Evolutionary conservation across 2,329 filamentous ascomycete genomes (phyloP).

Genomic region (Exophiala lecanii-corni): DNA sequence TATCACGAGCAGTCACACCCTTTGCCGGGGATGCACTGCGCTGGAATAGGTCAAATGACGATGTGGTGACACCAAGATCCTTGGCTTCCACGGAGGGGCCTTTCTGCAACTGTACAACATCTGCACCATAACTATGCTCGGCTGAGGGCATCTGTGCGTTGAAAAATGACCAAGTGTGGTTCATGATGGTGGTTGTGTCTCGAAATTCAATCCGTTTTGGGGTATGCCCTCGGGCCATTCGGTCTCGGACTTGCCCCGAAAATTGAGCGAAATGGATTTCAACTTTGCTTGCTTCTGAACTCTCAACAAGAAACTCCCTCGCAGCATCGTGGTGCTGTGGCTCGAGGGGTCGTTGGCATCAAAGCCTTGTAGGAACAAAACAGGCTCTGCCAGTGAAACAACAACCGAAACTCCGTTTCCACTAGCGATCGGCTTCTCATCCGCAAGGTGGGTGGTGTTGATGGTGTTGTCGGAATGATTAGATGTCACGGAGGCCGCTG

Average conservation of each 20-base stretch:
- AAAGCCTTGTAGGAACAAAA: conserved; percentile 47
- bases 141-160: conserved; percentile 61
- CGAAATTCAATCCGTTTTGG: conserved; percentile 73
- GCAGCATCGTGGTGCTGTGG: conserved; percentile 72
- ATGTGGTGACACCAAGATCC: conserved; percentile 33
- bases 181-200: conserved; percentile 80
- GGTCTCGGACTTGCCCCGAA: conserved; percentile 78
- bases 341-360: conserved; percentile 49
- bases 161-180: conserved; percentile 88
- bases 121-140: conserved; percentile 58
- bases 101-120: conserved; percentile 56
- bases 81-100: conserved; percentile 30
- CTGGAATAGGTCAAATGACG: conserved; percentile 40
- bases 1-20: conserved; percentile 44
- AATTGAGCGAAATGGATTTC: conserved; percentile 81
- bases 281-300: conserved; percentile 89
- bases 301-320: conserved; percentile 75
- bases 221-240: conserved; percentile 98
- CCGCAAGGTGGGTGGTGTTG: conserved; percentile 34
- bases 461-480: conserved; percentile 28
- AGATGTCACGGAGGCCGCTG: conserved; percentile 18
- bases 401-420: conserved; percentile 46
- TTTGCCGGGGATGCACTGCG: conserved; percentile 38
- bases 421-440: conserved; percentile 46
- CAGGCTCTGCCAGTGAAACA: conserved; percentile 45